Conservation (phyloP, 1,284 basidiomycete genomes). For the Naganishia cerealis region DNA sequence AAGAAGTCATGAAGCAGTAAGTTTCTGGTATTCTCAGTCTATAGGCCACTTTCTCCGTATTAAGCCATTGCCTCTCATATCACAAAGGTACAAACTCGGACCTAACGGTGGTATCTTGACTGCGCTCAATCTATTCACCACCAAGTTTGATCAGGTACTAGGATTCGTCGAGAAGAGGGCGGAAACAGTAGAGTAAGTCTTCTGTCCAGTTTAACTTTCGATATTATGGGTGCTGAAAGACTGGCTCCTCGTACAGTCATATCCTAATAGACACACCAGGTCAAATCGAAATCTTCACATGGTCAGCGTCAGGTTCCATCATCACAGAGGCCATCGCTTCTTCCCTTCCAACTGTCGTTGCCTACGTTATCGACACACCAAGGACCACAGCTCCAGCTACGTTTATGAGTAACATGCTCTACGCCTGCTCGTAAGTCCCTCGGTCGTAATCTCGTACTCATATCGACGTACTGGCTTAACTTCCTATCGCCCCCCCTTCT, state of each 20-base stretch:
- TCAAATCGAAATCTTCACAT: constrained; percentile 99
- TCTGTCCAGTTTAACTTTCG: constrained; percentile 4
- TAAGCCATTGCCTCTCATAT: constrained; percentile 11
- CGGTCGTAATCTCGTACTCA: no score
- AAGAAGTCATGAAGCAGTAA: constrained; percentile 99
- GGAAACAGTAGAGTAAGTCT: constrained; percentile 75
- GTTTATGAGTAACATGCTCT: constrained; percentile 99
- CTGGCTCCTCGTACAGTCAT: constrained; percentile 61
- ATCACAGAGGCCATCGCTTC: constrained; percentile 97
- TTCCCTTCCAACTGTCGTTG: constrained; percentile 87
- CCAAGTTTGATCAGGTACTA: constrained; percentile 98
- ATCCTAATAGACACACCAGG: constrained; percentile 96
- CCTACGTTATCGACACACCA: constrained; percentile 97
- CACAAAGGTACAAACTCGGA: constrained; percentile 85
- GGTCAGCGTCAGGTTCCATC: constrained; percentile 97
- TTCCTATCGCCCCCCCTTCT: neutral
- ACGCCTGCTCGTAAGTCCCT: constrained; percentile 81
- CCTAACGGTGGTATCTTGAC: constrained; percentile 98
- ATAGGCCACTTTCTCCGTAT: neutral
- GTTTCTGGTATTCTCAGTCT: constrained; percentile 50
- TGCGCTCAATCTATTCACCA: constrained; percentile 95
- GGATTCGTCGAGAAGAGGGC: constrained; percentile 87
- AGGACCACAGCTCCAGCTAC: constrained; percentile 92
- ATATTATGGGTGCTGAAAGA: constrained; percentile 1
- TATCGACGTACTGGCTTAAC: constrained; percentile 1